Evolutionary conservation across 148 eudicot genomes (phyloP), one percentile per base, ranked within the genome.

Genomic region (Bassia scoparia): DNA sequence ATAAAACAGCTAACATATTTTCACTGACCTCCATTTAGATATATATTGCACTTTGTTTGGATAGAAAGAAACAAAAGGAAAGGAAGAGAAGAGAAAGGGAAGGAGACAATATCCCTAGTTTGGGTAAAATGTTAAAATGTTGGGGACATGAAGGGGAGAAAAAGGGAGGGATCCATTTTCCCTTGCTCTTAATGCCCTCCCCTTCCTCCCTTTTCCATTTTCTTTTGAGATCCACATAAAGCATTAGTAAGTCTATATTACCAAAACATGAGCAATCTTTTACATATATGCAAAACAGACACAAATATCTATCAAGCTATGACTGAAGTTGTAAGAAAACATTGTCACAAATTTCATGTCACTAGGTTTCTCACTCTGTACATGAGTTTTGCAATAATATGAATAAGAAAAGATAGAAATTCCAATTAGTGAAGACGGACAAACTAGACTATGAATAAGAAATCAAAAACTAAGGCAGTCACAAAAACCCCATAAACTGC

Each of bases 371-470:
- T 15, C 52, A 0, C n/a, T 53, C n/a, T 53, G 26, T 20, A 21
- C 23, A n/a, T 53, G 4, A n/a, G 26, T 11, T 11, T 53, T 53
- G 56, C 56, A 53, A 53, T 20, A 20, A 1, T 3, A 53, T n/a
- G 26, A 53, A 3, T 53, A 7, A 20, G 0, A 53, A 17, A 18
- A 49, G 56, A 58, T 10, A 26, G 61, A 12, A 30, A 27, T 1
- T 58, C 11, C 7, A 58, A 4, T 24, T 0, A 41, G 7, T 41
- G 9, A 54, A 9, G 21, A 49, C 53, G 14, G 53, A 11, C 53
- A 74, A 30, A 24, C 31, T 7, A 53, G 46, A 69, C 41, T 44
- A 43, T 61, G 11, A 61, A 67, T 30, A 29, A 73, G 29, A 48
- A 48, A 2, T 34, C 21, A 62, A 6, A 74, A 23, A 16, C 62